Evolutionary conservation across 2,329 filamentous ascomycete species (phyloP), one percentile per base, ranked within the genome.

Genomic region (Rugonectria rugulosa): DNA sequence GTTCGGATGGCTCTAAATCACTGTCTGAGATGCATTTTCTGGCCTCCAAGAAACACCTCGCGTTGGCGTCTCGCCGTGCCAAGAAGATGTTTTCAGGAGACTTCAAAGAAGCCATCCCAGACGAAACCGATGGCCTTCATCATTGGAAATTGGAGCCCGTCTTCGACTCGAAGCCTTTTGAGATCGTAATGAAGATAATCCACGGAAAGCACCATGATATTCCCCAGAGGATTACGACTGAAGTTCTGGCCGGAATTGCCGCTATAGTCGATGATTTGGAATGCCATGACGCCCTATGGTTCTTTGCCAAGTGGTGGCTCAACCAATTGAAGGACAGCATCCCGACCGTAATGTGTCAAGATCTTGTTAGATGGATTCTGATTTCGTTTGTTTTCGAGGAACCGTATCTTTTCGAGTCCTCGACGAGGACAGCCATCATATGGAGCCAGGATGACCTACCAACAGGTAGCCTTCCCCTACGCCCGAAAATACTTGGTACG

Each of bases 161-260:
- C 2, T 65, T 65, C n/a, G 48, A 62, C 12, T 47, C 55, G 9
- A 38, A 26, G 24, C 59, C 61, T 4, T 65, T 64, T n/a, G 26
- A 53, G 23, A 52, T 56, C 3, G 55, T 62, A 2, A 44, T 65
- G 53, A 54, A 34, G 14, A 62, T 64, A 26, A 43, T 65, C 4
- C 63, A 65, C 15, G 49, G 45, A 8, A 41, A 65, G 15, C 56
- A 49, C 2, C 41, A 50, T 1, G 12, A 49, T 2, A 31, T 59
- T 21, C 61, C 61, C 1, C 9, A 36, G 1, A 7, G 3, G 4
- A 15, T 64, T 6, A 42, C 24, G 6, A 12, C 53, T 2, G 29
- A 53, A 2, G 21, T 56, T 41, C 23, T 65, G 6, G 59, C 61
- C 8, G 37, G 37, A 7, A 51, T 65, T n/a, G 31, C 63, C 3